phyloP scores from a whole-genome alignment of 352 stramenopile species.

The Pythium dissotocum region DNA sequence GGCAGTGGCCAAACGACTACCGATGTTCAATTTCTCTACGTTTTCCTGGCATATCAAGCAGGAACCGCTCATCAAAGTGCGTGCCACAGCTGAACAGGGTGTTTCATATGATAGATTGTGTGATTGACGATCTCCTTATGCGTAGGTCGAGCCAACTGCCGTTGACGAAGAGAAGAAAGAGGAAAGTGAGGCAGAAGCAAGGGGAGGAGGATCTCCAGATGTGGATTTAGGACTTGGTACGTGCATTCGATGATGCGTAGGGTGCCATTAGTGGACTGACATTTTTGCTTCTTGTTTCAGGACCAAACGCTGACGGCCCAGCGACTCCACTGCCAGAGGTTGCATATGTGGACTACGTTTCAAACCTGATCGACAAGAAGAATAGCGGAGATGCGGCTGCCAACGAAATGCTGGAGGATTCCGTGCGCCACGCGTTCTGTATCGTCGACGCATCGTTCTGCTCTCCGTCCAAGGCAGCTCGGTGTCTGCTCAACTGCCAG shows the following conservation, averaged over 20 bases:
- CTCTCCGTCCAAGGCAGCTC: constrained; percentile 24
- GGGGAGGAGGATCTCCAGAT: not conserved
- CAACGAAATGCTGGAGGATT: constrained; percentile 19
- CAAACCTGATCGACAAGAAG: constrained; percentile 21
- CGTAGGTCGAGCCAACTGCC: not conserved
- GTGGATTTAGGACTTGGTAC: not conserved
- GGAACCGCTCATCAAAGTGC: constrained; percentile 42
- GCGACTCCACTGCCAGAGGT: not conserved
- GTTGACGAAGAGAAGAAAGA: not conserved
- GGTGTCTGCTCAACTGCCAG: constrained; percentile 34
- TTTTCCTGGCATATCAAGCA: constrained; percentile 37
- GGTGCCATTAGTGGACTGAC: not conserved
- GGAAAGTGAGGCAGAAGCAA: not conserved
- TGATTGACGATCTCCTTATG: not conserved
- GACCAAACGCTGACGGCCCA: not conserved
- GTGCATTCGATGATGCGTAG: not conserved
- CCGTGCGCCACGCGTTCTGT: constrained; percentile 22
- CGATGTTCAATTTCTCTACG: constrained; percentile 44
- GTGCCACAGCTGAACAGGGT: not conserved
- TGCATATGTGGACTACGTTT: constrained; percentile 17
- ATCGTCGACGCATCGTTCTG: constrained; percentile 40
- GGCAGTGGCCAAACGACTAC: constrained; percentile 30
- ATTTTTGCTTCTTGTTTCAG: not conserved
- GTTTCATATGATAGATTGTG: not conserved
- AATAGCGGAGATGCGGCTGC: constrained; percentile 14